Percentiles rank a stretch among this genome's conserved stretches.
These are phyloP conservation scores for Saccharomyces hybrid DNA, from an alignment of 1,139 yeast species.

Conservation along the genomic window DNA sequence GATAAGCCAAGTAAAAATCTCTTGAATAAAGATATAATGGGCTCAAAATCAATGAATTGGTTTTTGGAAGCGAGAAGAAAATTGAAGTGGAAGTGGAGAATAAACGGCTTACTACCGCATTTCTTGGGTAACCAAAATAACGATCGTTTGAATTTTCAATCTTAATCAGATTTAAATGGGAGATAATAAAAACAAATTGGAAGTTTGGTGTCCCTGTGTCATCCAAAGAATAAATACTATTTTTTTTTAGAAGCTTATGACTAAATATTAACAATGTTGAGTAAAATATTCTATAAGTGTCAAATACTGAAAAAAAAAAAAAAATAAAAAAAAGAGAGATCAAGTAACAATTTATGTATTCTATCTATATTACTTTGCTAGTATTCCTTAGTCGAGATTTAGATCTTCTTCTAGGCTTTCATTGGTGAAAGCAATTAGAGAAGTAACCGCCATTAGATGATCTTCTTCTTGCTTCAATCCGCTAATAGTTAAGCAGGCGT, in stretches of 20 bases:
- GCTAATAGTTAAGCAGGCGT: constrained; percentile 53
- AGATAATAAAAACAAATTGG: neutral
- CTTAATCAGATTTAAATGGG: neutral
- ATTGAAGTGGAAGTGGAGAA: constrained; percentile 43
- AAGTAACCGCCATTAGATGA: constrained; percentile 22
- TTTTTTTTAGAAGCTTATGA: neutral
- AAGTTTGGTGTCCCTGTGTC: neutral
- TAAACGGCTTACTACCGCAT: constrained; percentile 34
- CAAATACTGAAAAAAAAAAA: too few species aligned
- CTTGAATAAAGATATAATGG: constrained; percentile 8
- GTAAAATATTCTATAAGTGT: neutral
- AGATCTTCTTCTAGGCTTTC: constrained; percentile 7
- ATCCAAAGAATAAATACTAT: too few species aligned
- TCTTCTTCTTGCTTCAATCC: constrained; percentile 39
- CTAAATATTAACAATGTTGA: neutral
- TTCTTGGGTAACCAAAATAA: constrained; percentile 6
- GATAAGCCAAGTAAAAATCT: constrained; percentile 1
- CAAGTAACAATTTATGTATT: neutral
- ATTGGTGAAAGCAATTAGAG: constrained; percentile 12
- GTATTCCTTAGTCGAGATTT: constrained; percentile 10
- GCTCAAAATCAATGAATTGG: constrained; percentile 29
- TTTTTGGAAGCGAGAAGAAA: constrained; percentile 33
- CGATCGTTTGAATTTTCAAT: neutral
- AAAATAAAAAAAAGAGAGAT: too few species aligned
- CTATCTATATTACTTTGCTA: neutral